phyloP scores from a whole-genome alignment of 1,139 yeast genomes.

The Magnusiomyces sp. region DNA sequence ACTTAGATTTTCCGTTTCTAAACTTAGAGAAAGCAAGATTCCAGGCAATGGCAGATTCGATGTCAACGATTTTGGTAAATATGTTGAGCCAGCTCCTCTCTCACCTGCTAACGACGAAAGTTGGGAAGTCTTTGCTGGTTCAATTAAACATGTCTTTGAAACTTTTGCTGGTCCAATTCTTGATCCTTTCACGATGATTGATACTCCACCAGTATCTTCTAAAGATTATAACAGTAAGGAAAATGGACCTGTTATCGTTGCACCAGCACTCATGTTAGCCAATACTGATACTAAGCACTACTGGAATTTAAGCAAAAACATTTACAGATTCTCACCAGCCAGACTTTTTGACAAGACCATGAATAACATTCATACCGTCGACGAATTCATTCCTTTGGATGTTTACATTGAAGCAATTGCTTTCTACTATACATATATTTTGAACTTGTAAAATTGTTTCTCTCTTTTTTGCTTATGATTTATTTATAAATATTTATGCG shows the following conservation, averaged over 20 bases:
- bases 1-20: neutral
- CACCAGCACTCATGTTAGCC: constrained; percentile 67
- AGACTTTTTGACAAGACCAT: constrained; percentile 9
- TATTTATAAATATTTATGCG: neutral
- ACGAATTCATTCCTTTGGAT: constrained; percentile 46
- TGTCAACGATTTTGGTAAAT: constrained; percentile 19
- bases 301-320: constrained; percentile 62
- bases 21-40: constrained; percentile 1
- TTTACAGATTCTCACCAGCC: constrained; percentile 54
- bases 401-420: constrained; percentile 51
- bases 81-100: constrained; percentile 51
- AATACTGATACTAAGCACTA: constrained; percentile 80
- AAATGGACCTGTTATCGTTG: constrained; percentile 33
- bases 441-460: constrained; percentile 19
- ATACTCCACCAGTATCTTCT: constrained; percentile 25
- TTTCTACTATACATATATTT: constrained; percentile 47
- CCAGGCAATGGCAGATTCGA: constrained; percentile 27
- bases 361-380: constrained; percentile 43
- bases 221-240: neutral
- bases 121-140: constrained; percentile 51
- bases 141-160: constrained; percentile 30
- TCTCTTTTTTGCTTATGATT: neutral
- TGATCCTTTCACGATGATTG: constrained; percentile 28
- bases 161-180: constrained; percentile 14
- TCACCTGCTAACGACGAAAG: constrained; percentile 41